A percentile compares a stretch with the other conserved stretches of the same genome.
Evolutionary conservation across 1,284 basidiomycete species (phyloP).

Genomic region (Marasmius tenuissimus): DNA sequence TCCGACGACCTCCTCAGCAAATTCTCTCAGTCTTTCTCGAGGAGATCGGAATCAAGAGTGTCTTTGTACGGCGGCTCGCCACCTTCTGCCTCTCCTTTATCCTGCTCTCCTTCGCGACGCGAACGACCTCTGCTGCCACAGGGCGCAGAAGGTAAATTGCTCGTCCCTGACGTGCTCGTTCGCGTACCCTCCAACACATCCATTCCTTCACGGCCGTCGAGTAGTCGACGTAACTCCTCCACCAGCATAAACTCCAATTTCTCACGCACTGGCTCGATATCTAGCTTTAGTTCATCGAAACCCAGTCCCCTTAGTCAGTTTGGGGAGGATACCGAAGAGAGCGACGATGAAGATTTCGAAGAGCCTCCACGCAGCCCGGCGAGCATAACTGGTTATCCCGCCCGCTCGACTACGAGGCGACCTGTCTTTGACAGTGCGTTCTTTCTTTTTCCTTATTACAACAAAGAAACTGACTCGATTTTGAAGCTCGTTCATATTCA

Average conservation of each 20-base stretch:
- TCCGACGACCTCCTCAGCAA: conserved; percentile 16
- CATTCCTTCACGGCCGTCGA: conserved; percentile 27
- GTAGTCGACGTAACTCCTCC: conserved; percentile 22
- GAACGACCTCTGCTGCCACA: conserved; percentile 55
- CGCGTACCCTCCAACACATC: conserved; percentile 40
- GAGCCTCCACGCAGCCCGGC: conserved; percentile 19
- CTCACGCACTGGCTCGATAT: conserved; percentile 10
- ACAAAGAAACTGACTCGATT: conserved; percentile 14
- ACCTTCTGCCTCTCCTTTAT: conserved; percentile 19
- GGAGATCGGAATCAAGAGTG: conserved; percentile 24
- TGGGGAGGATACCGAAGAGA: conserved; percentile 6
- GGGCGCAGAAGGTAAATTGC: conserved; percentile 61
- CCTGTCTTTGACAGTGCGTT: conserved; percentile 39
- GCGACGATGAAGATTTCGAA: conserved; percentile 9
- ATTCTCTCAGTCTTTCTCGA: conserved; percentile 27
- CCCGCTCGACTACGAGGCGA: conserved; percentile 14
- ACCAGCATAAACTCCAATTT: conserved; percentile 9
- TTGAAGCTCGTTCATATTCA: conserved; percentile 63
- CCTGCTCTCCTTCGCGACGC: conserved; percentile 25
- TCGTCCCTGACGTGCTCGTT: conserved; percentile 64
- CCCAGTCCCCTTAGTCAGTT: conserved; percentile 11
- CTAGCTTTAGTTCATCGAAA: conserved; percentile 4
- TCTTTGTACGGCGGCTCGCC: conserved; percentile 17
- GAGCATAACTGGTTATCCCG: conserved; percentile 1
- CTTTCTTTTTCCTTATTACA: background rate